Conservation (phyloP, 2,329 filamentous ascomycete genomes). For the Xylaria sp. region DNA sequence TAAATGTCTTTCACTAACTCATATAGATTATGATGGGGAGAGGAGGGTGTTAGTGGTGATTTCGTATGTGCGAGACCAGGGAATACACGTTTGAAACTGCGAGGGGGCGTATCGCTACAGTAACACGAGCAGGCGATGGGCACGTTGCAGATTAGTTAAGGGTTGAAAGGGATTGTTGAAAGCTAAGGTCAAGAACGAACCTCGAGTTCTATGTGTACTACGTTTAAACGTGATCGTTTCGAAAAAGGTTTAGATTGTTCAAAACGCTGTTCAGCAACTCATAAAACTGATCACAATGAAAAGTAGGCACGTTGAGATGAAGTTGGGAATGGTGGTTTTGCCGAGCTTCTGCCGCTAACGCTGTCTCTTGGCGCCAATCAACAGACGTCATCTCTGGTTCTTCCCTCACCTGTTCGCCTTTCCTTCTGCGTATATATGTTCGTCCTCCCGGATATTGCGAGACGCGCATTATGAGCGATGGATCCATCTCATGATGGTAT, state of each 20-base stretch:
- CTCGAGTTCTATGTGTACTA: no score
- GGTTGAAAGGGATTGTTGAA: no score
- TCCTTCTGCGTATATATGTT: not conserved
- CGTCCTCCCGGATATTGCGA: not conserved
- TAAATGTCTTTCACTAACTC: conserved; percentile 12
- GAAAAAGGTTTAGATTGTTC: no score
- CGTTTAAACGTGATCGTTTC: no score
- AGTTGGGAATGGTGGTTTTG: conserved; percentile 17
- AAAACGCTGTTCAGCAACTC: not conserved
- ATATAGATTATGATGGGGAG: not conserved
- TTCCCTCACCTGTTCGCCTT: not conserved
- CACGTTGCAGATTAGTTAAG: not conserved
- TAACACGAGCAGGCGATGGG: not conserved
- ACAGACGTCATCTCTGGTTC: conserved; percentile 15
- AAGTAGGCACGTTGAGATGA: not conserved
- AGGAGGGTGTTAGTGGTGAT: conserved; percentile 4
- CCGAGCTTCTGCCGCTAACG: conserved; percentile 23
- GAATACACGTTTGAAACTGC: conserved; percentile 8
- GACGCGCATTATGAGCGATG: conserved; percentile 28
- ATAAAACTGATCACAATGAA: not conserved
- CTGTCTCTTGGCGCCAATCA: conserved; percentile 10
- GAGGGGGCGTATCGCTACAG: not conserved
- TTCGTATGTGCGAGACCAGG: conserved; percentile 9
- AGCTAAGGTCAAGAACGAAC: no score
- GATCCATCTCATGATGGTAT: conserved; percentile 29